A percentile compares a stretch with the other conserved stretches of the same genome.
phyloP scores from a whole-genome alignment of 2,329 filamentous ascomycete genomes.

The Didymellaceae sp. region DNA sequence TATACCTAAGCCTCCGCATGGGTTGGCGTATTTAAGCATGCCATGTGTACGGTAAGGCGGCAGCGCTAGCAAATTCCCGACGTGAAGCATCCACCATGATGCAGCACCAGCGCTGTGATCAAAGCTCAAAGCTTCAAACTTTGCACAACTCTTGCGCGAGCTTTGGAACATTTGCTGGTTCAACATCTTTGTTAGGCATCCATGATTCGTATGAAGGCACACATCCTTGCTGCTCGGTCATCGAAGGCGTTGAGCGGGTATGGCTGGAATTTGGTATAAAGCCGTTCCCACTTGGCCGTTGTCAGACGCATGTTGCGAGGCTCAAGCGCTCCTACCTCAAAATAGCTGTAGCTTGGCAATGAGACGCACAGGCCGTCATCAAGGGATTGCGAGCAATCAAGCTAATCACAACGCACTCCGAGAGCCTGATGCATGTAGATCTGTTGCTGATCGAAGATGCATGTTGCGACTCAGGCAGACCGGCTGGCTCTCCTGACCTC shows the following conservation, averaged over 20 bases:
- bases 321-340: conserved; percentile 9
- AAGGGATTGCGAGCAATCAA: background rate
- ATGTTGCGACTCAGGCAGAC: background rate
- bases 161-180: too few relatives aligned
- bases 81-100: conserved; percentile 14
- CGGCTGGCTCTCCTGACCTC: background rate
- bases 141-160: background rate
- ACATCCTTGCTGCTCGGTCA: too few relatives aligned
- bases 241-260: too few relatives aligned
- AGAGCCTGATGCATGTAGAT: conserved; percentile 8
- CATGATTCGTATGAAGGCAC: too few relatives aligned
- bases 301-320: conserved; percentile 10
- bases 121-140: too few relatives aligned
- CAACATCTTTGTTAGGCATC: too few relatives aligned
- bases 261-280: background rate
- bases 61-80: conserved; percentile 18
- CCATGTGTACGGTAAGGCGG: conserved; percentile 25
- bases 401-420: background rate
- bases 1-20: conserved; percentile 11
- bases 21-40: conserved; percentile 13
- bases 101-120: conserved; percentile 11
- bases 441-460: conserved; percentile 5
- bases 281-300: conserved; percentile 3
- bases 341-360: conserved; percentile 9
- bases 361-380: conserved; percentile 12